Base-by-base conservation (phyloP, 495 filamentous ascomycete species). In the Penicillium maclennaniae region DNA sequence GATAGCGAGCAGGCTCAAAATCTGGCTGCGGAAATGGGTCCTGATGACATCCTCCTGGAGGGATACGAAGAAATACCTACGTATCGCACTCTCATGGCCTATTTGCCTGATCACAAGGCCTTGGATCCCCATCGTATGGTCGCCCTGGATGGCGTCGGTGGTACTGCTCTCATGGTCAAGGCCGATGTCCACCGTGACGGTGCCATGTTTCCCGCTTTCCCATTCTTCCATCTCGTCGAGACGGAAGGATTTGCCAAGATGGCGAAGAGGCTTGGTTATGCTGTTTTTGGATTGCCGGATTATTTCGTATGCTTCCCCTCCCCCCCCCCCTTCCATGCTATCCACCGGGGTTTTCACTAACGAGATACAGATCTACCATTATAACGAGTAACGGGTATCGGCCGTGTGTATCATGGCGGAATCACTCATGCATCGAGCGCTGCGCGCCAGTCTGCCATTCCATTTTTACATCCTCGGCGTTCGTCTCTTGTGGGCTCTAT, bases 171-270 rank as follows among this genome's bases (percentile, higher is more conserved):
- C 49, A 71, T 98, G 70, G 93, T 98, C 15, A 97, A 97, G 75
- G 93, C 95, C 0, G 95, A 97, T 50, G 93, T 98, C 7, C 93
- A 98, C 63, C 82, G 93, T 14, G 95, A 98, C 67, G 93, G 93
- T 4, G 93, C 95, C 50, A 98, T 98, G 93, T 98, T 98, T 69
- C 93, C 93, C 16, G 81, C 93, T 0, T 98, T 98, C 68, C 71
- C 92, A 4, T 98, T 98, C 66, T 98, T 95, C 63, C 88, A 97
- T 70, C 71, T 98, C 25, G 92, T 98, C 56, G 93, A 98, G 75
- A 97, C 95, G 6, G 93, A 98, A 66, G 93, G 93, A 0, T 98
- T 98, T 63, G 92, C 95, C 14, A 96, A 92, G 72, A 98, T 98
- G 93, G 92, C 91, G 17, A 84, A 77, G 60, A 78, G 93, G 51